Conservation (phyloP, 805 yeast species). For the Candida coleopterorum region DNA sequence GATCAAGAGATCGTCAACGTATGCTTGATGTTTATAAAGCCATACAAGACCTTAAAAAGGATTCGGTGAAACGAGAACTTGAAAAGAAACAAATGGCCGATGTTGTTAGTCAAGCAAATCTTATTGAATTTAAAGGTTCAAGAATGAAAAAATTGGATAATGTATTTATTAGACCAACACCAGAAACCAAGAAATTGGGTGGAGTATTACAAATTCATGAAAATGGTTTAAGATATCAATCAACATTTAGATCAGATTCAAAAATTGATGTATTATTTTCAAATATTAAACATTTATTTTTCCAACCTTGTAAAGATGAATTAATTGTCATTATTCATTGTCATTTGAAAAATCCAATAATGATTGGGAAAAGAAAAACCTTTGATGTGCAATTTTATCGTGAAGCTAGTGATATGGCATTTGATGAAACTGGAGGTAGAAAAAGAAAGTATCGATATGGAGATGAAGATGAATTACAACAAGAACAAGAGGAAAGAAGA, state of each 20-base stretch:
- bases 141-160: constrained; percentile 84
- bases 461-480: constrained; percentile 97
- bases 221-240: constrained; percentile 92
- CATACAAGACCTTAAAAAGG: constrained; percentile 88
- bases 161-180: constrained; percentile 90
- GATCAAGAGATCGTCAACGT: constrained; percentile 87
- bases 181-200: constrained; percentile 93
- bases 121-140: constrained; percentile 75
- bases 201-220: constrained; percentile 90
- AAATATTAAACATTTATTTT: constrained; percentile 88
- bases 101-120: constrained; percentile 86
- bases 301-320: constrained; percentile 95
- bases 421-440: constrained; percentile 95
- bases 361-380: constrained; percentile 94
- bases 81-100: constrained; percentile 91
- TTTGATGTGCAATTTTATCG: constrained; percentile 94
- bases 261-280: constrained; percentile 82
- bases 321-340: constrained; percentile 88
- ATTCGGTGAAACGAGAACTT: constrained; percentile 81
- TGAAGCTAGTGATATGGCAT: constrained; percentile 93
- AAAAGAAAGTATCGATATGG: constrained; percentile 87
- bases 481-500: constrained; percentile 96
- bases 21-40: constrained; percentile 86
- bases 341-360: constrained; percentile 86
- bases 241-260: constrained; percentile 79